Percentiles rank a stretch among this genome's conserved stretches.
Evolutionary conservation across 305 asterid genomes (phyloP).

Genomic region (Lippia alba): DNA sequence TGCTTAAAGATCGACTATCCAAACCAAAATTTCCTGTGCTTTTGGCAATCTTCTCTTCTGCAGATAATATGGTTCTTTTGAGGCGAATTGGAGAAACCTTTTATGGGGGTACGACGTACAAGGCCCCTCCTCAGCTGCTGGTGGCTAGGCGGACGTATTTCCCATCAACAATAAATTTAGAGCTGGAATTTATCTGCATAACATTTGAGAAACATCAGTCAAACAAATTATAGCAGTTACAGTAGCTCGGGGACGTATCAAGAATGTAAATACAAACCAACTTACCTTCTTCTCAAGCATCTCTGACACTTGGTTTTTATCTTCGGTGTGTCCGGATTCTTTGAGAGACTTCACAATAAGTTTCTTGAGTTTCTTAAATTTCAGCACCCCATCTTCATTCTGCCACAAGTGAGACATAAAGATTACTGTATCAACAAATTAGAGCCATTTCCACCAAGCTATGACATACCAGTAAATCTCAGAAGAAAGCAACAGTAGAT

Average conservation of each 20-base stretch:
- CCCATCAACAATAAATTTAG: constrained; percentile 67
- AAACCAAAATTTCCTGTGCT: constrained; percentile 14
- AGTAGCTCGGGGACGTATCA: background rate
- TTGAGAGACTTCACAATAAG: constrained; percentile 54
- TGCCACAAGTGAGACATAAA: constrained; percentile 42
- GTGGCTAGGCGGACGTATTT: constrained; percentile 61
- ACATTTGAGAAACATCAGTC: constrained; percentile 11
- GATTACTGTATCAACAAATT: background rate
- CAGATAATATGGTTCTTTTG: background rate
- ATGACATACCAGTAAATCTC: background rate
- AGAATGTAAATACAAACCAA: constrained; percentile 3
- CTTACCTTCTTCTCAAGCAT: constrained; percentile 69
- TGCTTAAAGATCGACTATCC: background rate
- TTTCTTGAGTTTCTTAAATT: constrained; percentile 70
- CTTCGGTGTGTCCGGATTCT: constrained; percentile 59
- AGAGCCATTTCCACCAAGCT: background rate
- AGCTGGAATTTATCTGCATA: constrained; percentile 74
- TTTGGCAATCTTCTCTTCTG: background rate
- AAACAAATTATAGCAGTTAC: background rate
- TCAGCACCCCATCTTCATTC: constrained; percentile 70
- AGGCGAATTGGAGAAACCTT: constrained; percentile 12
- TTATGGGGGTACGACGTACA: background rate
- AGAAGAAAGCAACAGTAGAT: constrained; percentile 6
- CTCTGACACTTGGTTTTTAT: constrained; percentile 50
- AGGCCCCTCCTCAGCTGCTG: constrained; percentile 45